These are phyloP conservation scores for Liriodendron chinense DNA, from an alignment of 164 flowering plant species.

Conservation along the genomic window DNA sequence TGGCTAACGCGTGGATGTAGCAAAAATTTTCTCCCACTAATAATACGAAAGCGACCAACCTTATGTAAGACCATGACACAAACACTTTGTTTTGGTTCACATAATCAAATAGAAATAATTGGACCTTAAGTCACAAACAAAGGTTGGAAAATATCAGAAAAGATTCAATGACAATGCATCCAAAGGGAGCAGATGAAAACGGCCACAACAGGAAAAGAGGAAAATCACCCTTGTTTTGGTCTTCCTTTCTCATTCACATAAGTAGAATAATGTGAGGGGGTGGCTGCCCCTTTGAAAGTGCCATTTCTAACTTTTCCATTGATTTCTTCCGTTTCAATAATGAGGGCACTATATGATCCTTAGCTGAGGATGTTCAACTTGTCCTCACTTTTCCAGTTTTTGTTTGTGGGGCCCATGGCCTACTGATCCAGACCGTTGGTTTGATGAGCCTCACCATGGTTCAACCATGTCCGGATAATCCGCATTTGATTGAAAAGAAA, in stretches of 20 bases:
- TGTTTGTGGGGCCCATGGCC: not conserved
- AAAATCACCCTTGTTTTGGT: not conserved
- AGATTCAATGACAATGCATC: not conserved
- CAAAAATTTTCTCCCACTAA: too few species aligned
- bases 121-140: not conserved
- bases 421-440: not conserved
- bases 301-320: not conserved
- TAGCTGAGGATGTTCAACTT: not conserved
- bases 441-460: not conserved
- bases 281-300: not conserved
- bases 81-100: not conserved
- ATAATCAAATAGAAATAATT: not conserved
- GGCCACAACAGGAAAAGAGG: not conserved
- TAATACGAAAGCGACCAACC: not conserved
- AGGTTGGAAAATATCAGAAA: not conserved
- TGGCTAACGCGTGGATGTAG: too few species aligned
- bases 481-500: too few species aligned
- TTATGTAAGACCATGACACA: not conserved
- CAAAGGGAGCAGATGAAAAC: not conserved
- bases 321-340: not conserved
- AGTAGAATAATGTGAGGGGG: not conserved
- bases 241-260: not conserved
- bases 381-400: not conserved
- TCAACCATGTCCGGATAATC: not conserved
- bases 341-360: not conserved